Base-by-base conservation (phyloP, 2,329 filamentous ascomycete species). In the Dothideomycetes sp. region DNA sequence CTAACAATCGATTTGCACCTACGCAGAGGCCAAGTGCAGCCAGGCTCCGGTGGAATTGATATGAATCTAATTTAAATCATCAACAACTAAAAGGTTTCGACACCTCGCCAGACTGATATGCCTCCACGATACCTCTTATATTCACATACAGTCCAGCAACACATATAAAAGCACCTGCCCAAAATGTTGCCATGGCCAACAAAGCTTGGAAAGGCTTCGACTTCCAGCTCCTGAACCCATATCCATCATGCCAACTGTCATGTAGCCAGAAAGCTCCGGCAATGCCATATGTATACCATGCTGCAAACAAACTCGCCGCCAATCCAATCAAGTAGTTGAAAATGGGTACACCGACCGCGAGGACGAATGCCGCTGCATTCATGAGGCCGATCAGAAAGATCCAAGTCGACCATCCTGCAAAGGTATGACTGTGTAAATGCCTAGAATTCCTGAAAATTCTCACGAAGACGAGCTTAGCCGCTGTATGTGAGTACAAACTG, bases 251-350 rank as follows among this genome's bases (percentile, higher is more conserved):
- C 41, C 68, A 71, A 1, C 59, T 54, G 39, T 72, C 68, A 49
- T 71, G 64, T 11, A 73, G 54, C 69, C 69, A 73, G 46, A 74
- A 72, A 8, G 64, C 65, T 4, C 69, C 70, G 1, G 68, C 68
- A 29, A 72, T 46, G 70, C 73, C 2, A 68, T 73, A 45, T 4
- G 37, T 41, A 20, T 69, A 74, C 70, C 70, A 74, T 1, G 65
- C 62, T 2, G 70, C 70, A 45, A 74, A 74, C 7, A 73, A 53
- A 4, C 63, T 63, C 0, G 69, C 67, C 15, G 67, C 60, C 31
- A 74, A 67, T 2, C 69, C 69, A 19, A 74, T 64, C 9, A 74
- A 53, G 41, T 73, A 72, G 45, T 68, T 70, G 56, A 74, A 73
- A 16, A 72, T 67, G 1, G 71, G 71, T 19, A 74, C 68, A 3